Conservation (phyloP, 1,284 basidiomycete species). For the Marasmius sp. region DNA sequence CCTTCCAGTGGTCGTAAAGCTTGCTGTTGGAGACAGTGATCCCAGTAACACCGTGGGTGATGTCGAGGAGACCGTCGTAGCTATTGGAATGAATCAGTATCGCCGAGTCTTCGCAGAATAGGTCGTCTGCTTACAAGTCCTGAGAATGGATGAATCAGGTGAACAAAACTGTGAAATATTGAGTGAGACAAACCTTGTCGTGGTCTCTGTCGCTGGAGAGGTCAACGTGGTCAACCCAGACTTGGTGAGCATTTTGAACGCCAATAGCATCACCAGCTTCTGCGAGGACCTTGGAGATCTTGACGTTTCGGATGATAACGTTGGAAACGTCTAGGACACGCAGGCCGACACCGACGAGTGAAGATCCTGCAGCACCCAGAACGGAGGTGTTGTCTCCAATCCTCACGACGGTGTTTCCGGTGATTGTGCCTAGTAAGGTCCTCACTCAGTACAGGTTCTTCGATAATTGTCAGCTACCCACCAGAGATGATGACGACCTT, state of each 20-base stretch:
- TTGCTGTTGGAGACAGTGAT: constrained; percentile 41
- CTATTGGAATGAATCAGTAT: constrained; percentile 20
- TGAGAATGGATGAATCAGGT: constrained; percentile 2
- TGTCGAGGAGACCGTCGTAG: constrained; percentile 41
- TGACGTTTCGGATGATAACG: constrained; percentile 50
- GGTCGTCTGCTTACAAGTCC: constrained; percentile 26
- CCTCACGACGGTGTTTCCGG: constrained; percentile 39
- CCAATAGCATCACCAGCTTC: constrained; percentile 42
- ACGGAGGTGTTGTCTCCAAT: constrained; percentile 46
- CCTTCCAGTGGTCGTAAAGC: constrained; percentile 43
- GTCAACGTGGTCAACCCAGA: constrained; percentile 49
- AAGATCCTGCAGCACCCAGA: constrained; percentile 30
- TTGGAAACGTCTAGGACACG: constrained; percentile 41
- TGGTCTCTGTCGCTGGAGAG: constrained; percentile 44
- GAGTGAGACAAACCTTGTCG: constrained; percentile 32
- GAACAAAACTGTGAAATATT: background rate
- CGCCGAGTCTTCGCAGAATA: too few relatives aligned
- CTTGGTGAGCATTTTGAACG: constrained; percentile 39
- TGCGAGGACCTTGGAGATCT: constrained; percentile 49
- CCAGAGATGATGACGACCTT: constrained; percentile 48
- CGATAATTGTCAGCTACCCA: constrained; percentile 6
- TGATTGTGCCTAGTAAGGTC: constrained; percentile 34
- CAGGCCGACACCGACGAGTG: constrained; percentile 40
- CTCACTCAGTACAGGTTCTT: background rate
- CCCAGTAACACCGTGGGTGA: constrained; percentile 39